phyloP scores from a whole-genome alignment of 176 grass and related monocot genomes.

The Typha latifolia region DNA sequence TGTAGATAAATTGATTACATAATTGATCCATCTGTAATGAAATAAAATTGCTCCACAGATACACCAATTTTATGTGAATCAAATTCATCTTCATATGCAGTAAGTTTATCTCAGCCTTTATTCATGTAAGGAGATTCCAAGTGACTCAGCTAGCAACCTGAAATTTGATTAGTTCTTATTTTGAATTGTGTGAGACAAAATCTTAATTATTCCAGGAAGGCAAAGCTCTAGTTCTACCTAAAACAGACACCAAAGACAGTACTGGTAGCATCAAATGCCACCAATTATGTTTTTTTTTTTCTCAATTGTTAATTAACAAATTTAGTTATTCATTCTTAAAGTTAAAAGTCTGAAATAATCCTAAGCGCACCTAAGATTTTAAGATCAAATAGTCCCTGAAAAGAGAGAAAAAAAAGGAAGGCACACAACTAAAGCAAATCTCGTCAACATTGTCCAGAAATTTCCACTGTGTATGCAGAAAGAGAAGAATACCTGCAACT shows the following conservation, averaged over 20 bases:
- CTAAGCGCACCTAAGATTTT: neutral
- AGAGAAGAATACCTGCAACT: conserved; percentile 53
- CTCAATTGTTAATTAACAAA: neutral
- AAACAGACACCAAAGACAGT: no score
- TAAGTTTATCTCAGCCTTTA: neutral
- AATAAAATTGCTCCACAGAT: neutral
- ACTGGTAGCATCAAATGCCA: neutral
- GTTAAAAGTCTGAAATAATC: neutral
- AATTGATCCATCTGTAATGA: no score
- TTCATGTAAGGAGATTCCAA: no score
- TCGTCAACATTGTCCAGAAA: neutral
- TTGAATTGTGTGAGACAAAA: no score
- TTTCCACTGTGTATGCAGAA: neutral
- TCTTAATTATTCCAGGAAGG: no score
- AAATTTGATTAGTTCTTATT: no score
- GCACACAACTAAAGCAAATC: neutral
- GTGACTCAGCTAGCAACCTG: no score
- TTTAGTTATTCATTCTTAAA: neutral
- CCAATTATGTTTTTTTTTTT: neutral
- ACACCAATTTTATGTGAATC: neutral
- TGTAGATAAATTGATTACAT: no score
- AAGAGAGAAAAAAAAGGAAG: neutral
- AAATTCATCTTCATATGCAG: neutral
- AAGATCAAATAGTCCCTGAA: neutral
- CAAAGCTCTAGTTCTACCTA: no score